Evolutionary conservation across 306 rosid genomes (phyloP).

Genomic region (Arachis stenosperma): DNA sequence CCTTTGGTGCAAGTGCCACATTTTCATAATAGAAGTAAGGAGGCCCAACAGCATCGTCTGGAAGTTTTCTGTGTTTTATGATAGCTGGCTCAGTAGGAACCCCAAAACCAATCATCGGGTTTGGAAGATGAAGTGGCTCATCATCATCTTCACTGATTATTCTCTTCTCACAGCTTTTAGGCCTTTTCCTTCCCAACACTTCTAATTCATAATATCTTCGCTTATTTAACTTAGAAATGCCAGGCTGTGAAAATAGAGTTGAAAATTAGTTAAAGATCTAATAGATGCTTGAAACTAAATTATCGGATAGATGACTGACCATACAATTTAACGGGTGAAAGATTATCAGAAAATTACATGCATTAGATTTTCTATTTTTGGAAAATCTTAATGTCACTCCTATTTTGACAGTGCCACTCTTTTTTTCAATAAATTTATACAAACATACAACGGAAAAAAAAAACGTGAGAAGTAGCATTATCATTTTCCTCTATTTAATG

Average conservation of each 20-base stretch:
- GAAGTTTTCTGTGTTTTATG: constrained; percentile 52
- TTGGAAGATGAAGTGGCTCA: constrained; percentile 62
- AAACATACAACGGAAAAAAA: too few species aligned
- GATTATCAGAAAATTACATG: constrained; percentile 16
- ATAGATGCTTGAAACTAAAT: constrained; percentile 7
- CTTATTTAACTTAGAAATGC: constrained; percentile 51
- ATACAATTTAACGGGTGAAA: background rate
- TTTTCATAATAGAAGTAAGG: constrained; percentile 97
- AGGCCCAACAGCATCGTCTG: constrained; percentile 78
- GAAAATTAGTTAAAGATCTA: constrained; percentile 28
- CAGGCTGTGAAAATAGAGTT: constrained; percentile 58
- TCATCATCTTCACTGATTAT: constrained; percentile 64
- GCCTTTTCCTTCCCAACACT: constrained; percentile 62
- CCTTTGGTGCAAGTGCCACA: constrained; percentile 93
- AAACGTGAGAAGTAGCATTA: too few species aligned
- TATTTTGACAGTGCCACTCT: too few species aligned
- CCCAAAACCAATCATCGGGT: constrained; percentile 93
- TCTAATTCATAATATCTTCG: constrained; percentile 57
- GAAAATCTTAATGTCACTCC: too few species aligned
- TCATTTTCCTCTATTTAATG: background rate
- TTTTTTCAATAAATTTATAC: too few species aligned
- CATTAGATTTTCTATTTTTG: background rate
- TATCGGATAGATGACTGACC: constrained; percentile 5
- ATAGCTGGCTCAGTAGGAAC: constrained; percentile 61
- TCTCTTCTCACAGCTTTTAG: constrained; percentile 46